phyloP scores from a whole-genome alignment of 2,329 filamentous ascomycete genomes.

The Stachybotrys chartarum region DNA sequence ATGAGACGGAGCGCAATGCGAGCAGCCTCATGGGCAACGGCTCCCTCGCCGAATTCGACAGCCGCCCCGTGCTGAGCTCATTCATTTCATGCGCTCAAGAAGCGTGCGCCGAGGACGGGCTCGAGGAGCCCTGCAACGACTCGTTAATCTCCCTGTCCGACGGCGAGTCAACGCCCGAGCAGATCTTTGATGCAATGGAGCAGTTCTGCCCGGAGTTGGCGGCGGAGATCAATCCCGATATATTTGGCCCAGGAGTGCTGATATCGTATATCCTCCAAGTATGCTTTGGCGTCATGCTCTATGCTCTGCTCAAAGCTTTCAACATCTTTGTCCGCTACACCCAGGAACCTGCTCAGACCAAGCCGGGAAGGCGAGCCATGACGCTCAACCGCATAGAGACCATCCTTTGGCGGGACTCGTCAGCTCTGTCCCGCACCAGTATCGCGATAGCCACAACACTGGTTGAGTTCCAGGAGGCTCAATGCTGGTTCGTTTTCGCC shows the following conservation, averaged over 20 bases:
- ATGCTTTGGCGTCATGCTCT: constrained; percentile 24
- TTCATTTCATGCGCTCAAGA: constrained; percentile 27
- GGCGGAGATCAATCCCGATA: constrained; percentile 30
- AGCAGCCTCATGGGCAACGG: constrained; percentile 26
- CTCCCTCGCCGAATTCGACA: constrained; percentile 21
- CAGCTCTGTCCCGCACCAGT: constrained; percentile 27
- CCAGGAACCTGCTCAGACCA: constrained; percentile 14
- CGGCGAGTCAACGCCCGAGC: constrained; percentile 15
- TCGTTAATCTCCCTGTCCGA: constrained; percentile 17
- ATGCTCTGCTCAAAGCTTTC: constrained; percentile 26
- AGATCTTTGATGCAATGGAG: constrained; percentile 25
- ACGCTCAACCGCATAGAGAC: constrained; percentile 24
- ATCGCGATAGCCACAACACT: constrained; percentile 31
- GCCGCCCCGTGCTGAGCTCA: constrained; percentile 19
- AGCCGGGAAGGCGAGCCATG: constrained; percentile 10
- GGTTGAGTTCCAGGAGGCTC: constrained; percentile 32
- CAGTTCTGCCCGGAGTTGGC: constrained; percentile 26
- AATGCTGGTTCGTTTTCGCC: constrained; percentile 32
- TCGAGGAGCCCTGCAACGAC: constrained; percentile 21
- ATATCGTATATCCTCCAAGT: constrained; percentile 32
- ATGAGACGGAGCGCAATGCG: constrained; percentile 27
- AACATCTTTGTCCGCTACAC: constrained; percentile 25
- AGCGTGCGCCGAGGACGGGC: constrained; percentile 24
- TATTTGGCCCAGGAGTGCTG: constrained; percentile 30
- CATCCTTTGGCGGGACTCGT: constrained; percentile 29